Base-by-base conservation (phyloP, 345 rosid species). In the Eucalyptus marginata region DNA sequence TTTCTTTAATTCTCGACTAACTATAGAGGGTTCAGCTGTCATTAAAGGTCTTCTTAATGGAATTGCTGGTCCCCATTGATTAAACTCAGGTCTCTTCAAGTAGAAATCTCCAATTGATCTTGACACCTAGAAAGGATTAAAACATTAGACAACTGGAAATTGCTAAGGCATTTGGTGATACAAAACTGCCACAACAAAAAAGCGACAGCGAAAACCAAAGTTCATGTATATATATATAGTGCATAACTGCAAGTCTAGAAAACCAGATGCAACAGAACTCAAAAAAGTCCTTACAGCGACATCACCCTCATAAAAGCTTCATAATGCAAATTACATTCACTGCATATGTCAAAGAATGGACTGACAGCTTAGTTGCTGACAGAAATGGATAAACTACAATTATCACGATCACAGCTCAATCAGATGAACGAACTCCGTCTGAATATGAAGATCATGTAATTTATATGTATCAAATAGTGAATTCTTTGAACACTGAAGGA, bases 51-150 rank as follows among this genome's bases (percentile, higher is more conserved):
- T 86, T 79, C 83, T 79, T 40, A 85, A 29, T 4, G 90, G 90
- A 59, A 58, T 16, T 83, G 86, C 64, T 47, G 87, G 64, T 24
- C 88, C 88, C 17, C 76, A 86, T 44, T 71, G 66, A 71, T 79
- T 87, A 40, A 89, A 89, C 86, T 89, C 88, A 15, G 88, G 88
- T 79, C 87, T 89, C 86, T 89, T 89, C 86, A 89, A 86, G 49
- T 89, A 86, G 49, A 89, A 86, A 54, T 89, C 90, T 46, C 90
- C 90, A 15, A 89, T 89, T 52, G 90, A 89, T 89, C 90, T 86
- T 11, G 90, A 89, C 56, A 89, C 90, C 90, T 89, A 49, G 36
- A 68, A 56, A 89, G 20, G 56, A n/a, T 7, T 20, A 84, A 36
- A 76, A 76, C 47, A 76, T 76, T 76, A 76, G 83, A 13, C 83